Evolutionary conservation across 2,329 filamentous ascomycete species (phyloP), one percentile per base, ranked within the genome.

Genomic region (Arthrobotrys pseudoclavata): DNA sequence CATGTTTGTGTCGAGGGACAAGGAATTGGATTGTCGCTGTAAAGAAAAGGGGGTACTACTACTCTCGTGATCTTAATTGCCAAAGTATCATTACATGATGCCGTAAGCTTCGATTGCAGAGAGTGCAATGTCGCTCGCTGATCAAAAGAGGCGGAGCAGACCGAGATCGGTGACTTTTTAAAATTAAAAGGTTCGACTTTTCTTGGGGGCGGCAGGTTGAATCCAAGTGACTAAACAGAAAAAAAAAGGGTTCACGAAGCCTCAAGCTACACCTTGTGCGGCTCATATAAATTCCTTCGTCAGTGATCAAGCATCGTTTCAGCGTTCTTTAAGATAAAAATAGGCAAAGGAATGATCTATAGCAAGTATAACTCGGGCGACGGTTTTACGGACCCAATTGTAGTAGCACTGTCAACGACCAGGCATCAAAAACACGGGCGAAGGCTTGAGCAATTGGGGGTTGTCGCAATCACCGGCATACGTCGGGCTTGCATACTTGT

Each of bases 341-440:
- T 72, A 72, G 62, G 31, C 26, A 60, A 42, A 40, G 24, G 7
- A 15, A 37, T 57, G n/a, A 18, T 53, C 2, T 34, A 34, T 57
- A 37, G n/a, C 29, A 37, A 53, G 29, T 57, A 52, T 48, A 48
- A 26, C 48, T 52, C n/a, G 68, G 47, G 15, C 42, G 42, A 45
- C 42, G 18, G 42, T 18, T 20, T 9, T 9, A 20, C 1, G 15
- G n/a, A 20, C 42, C 15, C 42, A 20, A 20, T 45, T 37, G 57
- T 40, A 40, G 57, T 40, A 40, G 10, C 26, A 48, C 52, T 62
- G 31, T 57, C 48, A 31, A 47, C 42, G 12, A 20, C 47, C 42
- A 76, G 72, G 72, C 66, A 76, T 70, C 66, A 76, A 64, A 64
- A 76, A 76, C 72, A 76, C 31, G 48, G 42, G 69, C 29, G 64